A percentile compares a stretch with the other conserved stretches of the same genome.
phyloP scores from a whole-genome alignment of 2,329 filamentous ascomycete genomes.

The Myriosclerotinia scirpicola region DNA sequence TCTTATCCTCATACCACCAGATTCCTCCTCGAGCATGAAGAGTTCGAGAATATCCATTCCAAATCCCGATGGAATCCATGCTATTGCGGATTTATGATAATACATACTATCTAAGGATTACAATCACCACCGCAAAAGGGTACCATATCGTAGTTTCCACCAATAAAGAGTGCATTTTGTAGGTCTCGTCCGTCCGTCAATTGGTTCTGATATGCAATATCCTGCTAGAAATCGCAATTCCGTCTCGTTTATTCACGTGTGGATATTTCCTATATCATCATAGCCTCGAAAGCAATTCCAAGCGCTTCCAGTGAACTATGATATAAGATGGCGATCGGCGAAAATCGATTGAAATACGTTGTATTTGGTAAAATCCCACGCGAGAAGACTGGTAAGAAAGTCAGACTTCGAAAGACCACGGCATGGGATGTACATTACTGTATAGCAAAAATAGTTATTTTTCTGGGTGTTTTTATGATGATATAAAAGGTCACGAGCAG shows the following conservation, averaged over 20 bases:
- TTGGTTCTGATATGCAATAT: background rate
- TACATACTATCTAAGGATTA: slow-evolving; percentile 42
- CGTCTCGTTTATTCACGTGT: background rate
- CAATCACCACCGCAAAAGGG: slow-evolving; percentile 38
- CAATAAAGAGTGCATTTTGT: slow-evolving; percentile 21
- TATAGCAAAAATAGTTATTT: background rate
- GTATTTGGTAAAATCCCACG: background rate
- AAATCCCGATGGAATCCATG: background rate
- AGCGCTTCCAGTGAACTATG: background rate
- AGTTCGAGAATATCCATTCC: background rate
- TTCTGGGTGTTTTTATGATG: background rate
- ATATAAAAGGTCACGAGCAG: background rate
- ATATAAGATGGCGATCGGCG: background rate
- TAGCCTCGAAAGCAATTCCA: background rate
- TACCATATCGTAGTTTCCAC: slow-evolving; percentile 50
- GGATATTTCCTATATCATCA: slow-evolving; percentile 3
- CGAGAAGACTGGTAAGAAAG: background rate
- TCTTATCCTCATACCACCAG: background rate
- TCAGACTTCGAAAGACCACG: background rate
- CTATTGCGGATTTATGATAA: background rate
- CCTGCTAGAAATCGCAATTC: background rate
- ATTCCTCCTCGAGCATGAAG: background rate
- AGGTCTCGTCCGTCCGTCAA: background rate
- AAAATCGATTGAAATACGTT: background rate
- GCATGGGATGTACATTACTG: background rate